Evolutionary conservation across 352 stramenopile species (phyloP).

Genomic region (Phytophthora nicotianae): DNA sequence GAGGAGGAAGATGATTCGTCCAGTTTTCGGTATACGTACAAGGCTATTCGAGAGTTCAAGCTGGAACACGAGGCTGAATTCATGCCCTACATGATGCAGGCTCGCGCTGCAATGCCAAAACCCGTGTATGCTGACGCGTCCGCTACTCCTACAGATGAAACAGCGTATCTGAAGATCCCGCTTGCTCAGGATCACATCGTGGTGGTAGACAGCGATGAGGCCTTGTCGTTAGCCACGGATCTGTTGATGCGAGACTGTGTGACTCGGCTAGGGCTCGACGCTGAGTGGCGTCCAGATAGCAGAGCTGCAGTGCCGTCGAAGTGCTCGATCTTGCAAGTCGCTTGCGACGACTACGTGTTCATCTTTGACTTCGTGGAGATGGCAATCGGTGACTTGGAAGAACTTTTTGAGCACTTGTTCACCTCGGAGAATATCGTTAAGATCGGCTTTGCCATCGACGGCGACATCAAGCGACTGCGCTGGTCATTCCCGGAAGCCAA

Average conservation of each 20-base stretch:
- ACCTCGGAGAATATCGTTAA: slow-evolving; percentile 53
- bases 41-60: slow-evolving; percentile 65
- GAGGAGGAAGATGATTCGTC: slow-evolving; percentile 33
- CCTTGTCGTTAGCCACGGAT: slow-evolving; percentile 51
- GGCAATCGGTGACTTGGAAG: slow-evolving; percentile 63
- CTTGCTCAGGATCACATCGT: slow-evolving; percentile 49
- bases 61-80: slow-evolving; percentile 73
- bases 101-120: slow-evolving; percentile 32
- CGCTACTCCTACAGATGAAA: slow-evolving; percentile 32
- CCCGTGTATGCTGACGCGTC: slow-evolving; percentile 36
- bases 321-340: slow-evolving; percentile 71
- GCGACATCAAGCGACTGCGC: slow-evolving; percentile 68
- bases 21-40: slow-evolving; percentile 42
- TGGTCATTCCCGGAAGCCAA: slow-evolving; percentile 72
- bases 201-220: slow-evolving; percentile 65
- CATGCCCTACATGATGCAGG: slow-evolving; percentile 58
- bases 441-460: slow-evolving; percentile 67
- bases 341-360: slow-evolving; percentile 69
- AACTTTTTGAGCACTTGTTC: slow-evolving; percentile 72
- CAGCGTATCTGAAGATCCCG: slow-evolving; percentile 54
- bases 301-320: slow-evolving; percentile 53
- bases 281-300: slow-evolving; percentile 70
- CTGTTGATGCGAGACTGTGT: slow-evolving; percentile 51
- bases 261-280: slow-evolving; percentile 58
- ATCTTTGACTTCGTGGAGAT: slow-evolving; percentile 68